These are phyloP conservation scores for Dactylellina sp. DNA, from an alignment of 2,329 filamentous ascomycete species.

Conservation along the genomic window DNA sequence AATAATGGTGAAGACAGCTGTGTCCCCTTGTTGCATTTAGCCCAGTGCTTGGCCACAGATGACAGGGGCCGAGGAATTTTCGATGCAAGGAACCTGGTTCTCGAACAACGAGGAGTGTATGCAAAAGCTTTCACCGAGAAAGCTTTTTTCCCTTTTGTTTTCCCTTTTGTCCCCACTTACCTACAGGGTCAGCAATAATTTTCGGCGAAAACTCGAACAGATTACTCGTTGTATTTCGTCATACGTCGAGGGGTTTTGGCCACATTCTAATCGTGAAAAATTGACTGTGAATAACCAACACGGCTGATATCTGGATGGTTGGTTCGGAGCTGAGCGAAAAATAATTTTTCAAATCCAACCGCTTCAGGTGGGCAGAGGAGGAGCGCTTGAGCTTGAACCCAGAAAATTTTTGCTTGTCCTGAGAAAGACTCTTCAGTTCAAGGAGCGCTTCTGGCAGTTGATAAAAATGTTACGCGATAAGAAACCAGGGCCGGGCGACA, in stretches of 20 bases:
- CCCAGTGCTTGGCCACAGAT: slow-evolving; percentile 27
- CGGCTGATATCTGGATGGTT: slow-evolving; percentile 2
- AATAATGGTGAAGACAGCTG: too few species aligned
- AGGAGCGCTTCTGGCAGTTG: slow-evolving; percentile 38
- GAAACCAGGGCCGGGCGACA: slow-evolving; percentile 8
- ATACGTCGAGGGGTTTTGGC: slow-evolving; percentile 16
- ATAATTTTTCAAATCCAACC: slow-evolving; percentile 21
- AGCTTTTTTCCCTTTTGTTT: slow-evolving; percentile 3
- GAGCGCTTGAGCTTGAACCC: slow-evolving; percentile 31
- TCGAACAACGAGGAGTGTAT: slow-evolving; percentile 16
- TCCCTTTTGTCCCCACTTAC: slow-evolving; percentile 13
- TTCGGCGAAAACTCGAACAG: slow-evolving; percentile 14
- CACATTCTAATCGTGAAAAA: slow-evolving; percentile 33
- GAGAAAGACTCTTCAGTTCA: slow-evolving; percentile 15
- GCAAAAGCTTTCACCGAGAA: slow-evolving; percentile 33
- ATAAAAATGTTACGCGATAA: slow-evolving; percentile 43
- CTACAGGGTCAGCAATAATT: slow-evolving; percentile 22
- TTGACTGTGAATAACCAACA: not conserved
- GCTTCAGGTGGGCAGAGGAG: slow-evolving; percentile 32
- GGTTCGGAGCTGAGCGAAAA: slow-evolving; percentile 52
- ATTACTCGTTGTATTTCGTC: slow-evolving; percentile 28
- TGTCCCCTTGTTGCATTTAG: too few species aligned
- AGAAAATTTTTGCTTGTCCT: slow-evolving; percentile 32
- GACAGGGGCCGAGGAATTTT: slow-evolving; percentile 14
- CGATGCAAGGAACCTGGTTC: slow-evolving; percentile 44